Conservation (phyloP, 1,139 yeast genomes). For the Pichia sp. region DNA sequence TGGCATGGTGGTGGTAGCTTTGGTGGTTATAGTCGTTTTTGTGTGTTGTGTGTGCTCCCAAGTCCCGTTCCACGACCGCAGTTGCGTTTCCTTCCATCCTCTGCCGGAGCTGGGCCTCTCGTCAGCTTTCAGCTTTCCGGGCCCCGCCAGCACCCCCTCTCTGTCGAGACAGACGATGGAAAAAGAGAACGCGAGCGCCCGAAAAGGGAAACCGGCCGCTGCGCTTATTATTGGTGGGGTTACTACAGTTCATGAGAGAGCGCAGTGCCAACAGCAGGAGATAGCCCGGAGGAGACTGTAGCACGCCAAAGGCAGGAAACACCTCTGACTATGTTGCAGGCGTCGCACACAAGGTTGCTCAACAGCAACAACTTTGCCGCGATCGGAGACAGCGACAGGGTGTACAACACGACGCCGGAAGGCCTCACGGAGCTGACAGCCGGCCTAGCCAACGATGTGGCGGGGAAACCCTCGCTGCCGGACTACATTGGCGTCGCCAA, state of each 20-base stretch:
- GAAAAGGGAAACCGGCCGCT: background rate
- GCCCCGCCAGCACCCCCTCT: no score
- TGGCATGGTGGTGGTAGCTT: background rate
- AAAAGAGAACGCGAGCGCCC: background rate
- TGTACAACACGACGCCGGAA: conserved; percentile 9
- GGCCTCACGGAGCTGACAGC: conserved; percentile 5
- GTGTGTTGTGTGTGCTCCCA: no score
- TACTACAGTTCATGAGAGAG: background rate
- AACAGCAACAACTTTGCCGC: conserved; percentile 17
- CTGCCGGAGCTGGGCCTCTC: no score
- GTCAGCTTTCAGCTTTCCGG: no score
- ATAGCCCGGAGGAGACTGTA: background rate
- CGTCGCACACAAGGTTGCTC: conserved; percentile 24
- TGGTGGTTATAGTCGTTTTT: no score
- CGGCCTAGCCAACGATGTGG: background rate
- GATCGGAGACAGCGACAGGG: conserved; percentile 7
- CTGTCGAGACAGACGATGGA: no score
- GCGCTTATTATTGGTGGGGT: background rate
- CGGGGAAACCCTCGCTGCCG: background rate
- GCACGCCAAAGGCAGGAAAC: background rate
- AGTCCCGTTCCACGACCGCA: no score
- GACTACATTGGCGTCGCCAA: conserved; percentile 24
- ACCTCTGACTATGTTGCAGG: conserved; percentile 22
- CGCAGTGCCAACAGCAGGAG: background rate
- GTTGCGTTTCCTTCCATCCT: no score